Evolutionary conservation across 140 eudicot species (phyloP), one percentile per base, ranked within the genome.

Genomic region (Cichorium intybus): DNA sequence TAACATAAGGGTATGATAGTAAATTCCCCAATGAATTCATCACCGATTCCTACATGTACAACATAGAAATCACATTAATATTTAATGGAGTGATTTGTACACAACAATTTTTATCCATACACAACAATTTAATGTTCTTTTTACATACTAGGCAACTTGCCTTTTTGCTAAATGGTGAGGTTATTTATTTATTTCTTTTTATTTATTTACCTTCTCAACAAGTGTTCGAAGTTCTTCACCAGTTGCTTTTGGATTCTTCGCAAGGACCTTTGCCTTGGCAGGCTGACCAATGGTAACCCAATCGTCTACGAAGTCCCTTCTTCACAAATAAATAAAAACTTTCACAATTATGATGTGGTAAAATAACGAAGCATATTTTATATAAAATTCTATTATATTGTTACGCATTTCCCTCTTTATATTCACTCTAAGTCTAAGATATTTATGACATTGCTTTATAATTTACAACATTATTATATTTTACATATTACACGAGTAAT

Each of bases 1-100:
- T 43, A 29, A 88, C 95, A 15, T 80, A 85, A 28, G 96, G 90
- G 31, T 88, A 88, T 7, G 90, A 69, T 33, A 75, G 80, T 65
- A 88, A 51, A 70, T 88, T 85, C 48, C 56, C 77, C 11, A 88
- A 69, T 3, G 96, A 85, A 24, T 75, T 76, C 64, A 72, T 85
- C 80, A 88, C 85, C 7, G 95, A 85, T 75, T 80, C 96, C 96
- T 88, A 68, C 66, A 66, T 31, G 23, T 15, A 74, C 49, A 51
- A 45, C 20, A 47, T 69, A 48, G 43, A 53, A 18, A 35, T 34
- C 27, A 69, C 37, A 57, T 41, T 41, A 0, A 1, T 41, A 41
- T 0, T 12, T 27, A 4, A 4, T 6, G 15, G n/a, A n/a, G n/a
- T n/a, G n/a, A n/a, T n/a, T n/a, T n/a, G n/a, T n/a, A n/a, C n/a